Base-by-base conservation (phyloP, 441 rosid genomes). In the Oxalis stricta region DNA sequence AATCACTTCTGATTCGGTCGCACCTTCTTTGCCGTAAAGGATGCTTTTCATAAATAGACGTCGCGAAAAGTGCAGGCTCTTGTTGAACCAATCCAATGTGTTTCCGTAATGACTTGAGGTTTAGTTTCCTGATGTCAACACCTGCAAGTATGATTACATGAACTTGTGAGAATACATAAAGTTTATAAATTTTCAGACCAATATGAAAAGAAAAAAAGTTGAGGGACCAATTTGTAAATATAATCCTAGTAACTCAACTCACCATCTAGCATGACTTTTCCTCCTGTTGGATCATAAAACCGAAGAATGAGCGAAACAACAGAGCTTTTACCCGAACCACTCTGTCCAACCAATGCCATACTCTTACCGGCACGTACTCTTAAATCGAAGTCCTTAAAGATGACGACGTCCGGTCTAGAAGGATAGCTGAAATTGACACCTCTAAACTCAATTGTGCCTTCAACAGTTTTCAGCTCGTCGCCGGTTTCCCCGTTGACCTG, bases 281-380 rank as follows among this genome's bases (percentile, higher is more conserved):
- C 97, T 0, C 67, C 60, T 4, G 63, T 70, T 17, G 97, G 95
- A 46, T 84, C 95, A 26, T 88, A 88, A 62, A 84, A 88, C 41
- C 93, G 78, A 23, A 88, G 87, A 29, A 84, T 70, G 24, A 88
- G 84, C 18, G 91, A 54, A 50, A 88, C 68, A 41, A 88, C 87
- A 0, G 95, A 73, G 58, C 89, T 84, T 77, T 88, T 88, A 2
- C 97, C 97, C 1, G 93, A 88, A 0, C 97, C 97, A 59, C 95
- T 88, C 49, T 88, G 97, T 34, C 97, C 95, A 5, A 88, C 89
- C 15, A 88, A 65, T 13, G 97, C 95, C 76, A 88, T 71, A 63
- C 73, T 84, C 67, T 73, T 73, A 26, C 93, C 95, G 0, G 83
- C 33, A 7, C 50, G 70, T 20, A 81, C 89, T 60, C 43, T 65